Base-by-base conservation (phyloP, 2,329 filamentous ascomycete genomes). In the Botryosphaeria dothidea region DNA sequence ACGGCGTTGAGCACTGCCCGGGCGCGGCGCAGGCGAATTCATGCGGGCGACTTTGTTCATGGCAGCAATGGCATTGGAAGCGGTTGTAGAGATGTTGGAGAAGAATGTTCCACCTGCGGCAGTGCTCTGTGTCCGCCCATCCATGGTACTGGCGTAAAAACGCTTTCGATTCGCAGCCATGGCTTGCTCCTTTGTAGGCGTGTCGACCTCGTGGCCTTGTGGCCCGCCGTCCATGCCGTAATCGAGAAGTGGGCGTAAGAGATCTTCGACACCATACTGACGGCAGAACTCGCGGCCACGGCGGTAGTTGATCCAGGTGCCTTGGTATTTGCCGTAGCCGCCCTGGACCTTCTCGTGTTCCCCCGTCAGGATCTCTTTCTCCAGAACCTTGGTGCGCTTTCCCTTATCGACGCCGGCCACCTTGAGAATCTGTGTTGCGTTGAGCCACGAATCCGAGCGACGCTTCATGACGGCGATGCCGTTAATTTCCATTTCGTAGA, bases 401-500 rank as follows among this genome's bases (percentile, higher is more conserved):
- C 94, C 95, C 81, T 99, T 99, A 75, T 97, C 94, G 67, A 99
- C 92, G 58, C 93, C 93, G 38, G 95, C 95, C 36, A 98, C 93
- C 75, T 99, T 99, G 69, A 99, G 86, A 69, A 99, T 98, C 78
- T 99, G 95, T 0, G 95, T 99, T 60, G 95, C 95, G 80, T 99
- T 99, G 69, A 99, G 85, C 92, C 94, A 98, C 69, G 92, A 94
- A 78, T 99, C 95, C 70, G 91, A 90, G 69, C 95, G 90, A 66
- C 95, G 90, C 76, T 94, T 92, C 95, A 99, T 99, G 57, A 98
- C 93, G 23, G 93, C 92, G 69, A 98, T 84, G 51, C 87, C 88
- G 76, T 97, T 96, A 67, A 98, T 91, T 77, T 97, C 93, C 93
- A 98, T 97, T 79, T 99, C 95, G 81, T 98, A 99, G 17, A 99